Conservation (phyloP, 2,329 filamentous ascomycete species). For the Stemphylium lycopersici region DNA sequence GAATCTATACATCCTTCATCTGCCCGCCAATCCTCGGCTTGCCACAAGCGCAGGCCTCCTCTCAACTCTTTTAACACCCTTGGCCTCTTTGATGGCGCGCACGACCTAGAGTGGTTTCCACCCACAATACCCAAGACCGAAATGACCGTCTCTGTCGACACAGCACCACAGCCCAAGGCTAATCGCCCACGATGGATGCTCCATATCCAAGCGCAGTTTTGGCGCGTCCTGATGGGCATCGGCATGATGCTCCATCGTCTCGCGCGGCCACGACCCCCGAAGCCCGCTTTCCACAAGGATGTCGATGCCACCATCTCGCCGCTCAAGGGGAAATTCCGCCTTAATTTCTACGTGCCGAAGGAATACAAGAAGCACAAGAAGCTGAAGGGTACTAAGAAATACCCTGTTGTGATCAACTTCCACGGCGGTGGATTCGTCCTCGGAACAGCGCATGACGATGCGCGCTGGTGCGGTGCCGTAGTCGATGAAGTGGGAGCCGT, state of each 20-base stretch:
- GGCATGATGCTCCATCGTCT: conserved; percentile 72
- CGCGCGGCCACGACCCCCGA: conserved; percentile 65
- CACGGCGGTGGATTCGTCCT: conserved; percentile 69
- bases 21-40: conserved; percentile 7
- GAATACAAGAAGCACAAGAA: conserved; percentile 54
- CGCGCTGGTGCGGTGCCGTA: conserved; percentile 63
- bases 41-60: conserved; percentile 19
- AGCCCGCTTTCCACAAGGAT: conserved; percentile 63
- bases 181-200: conserved; percentile 63
- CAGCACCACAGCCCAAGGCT: conserved; percentile 24
- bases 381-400: conserved; percentile 52
- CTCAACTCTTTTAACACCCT: conserved; percentile 4
- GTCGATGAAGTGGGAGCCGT: conserved; percentile 63
- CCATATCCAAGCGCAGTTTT: conserved; percentile 67
- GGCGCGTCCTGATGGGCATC: conserved; percentile 70
- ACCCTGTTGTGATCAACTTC: conserved; percentile 67
- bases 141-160: conserved; percentile 7
- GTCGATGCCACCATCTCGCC: conserved; percentile 59
- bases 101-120: conserved; percentile 1
- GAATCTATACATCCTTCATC: background rate
- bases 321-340: conserved; percentile 54
- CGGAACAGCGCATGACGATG: conserved; percentile 65
- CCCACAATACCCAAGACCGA: background rate
- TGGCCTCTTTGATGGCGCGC: conserved; percentile 14
- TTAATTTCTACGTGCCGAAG: conserved; percentile 67